phyloP scores from a whole-genome alignment of 1,284 basidiomycete species.

The Volvariella volvacea region DNA sequence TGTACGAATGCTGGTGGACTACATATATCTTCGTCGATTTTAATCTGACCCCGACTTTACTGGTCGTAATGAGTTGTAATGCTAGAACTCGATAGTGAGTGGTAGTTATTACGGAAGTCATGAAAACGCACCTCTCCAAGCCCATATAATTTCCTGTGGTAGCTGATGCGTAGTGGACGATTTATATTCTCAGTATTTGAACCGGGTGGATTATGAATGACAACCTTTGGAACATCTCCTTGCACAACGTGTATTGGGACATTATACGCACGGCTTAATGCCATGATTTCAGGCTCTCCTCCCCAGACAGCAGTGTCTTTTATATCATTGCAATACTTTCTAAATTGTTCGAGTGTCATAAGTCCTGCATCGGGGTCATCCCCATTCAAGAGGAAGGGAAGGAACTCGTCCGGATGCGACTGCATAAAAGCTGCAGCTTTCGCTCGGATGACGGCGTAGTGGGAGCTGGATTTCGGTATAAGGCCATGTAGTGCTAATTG shows the following conservation, averaged over 20 bases:
- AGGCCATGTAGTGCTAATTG: constrained; percentile 68
- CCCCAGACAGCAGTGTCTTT: constrained; percentile 90
- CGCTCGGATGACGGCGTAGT: constrained; percentile 53
- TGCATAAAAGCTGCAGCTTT: constrained; percentile 83
- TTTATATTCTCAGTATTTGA: constrained; percentile 27
- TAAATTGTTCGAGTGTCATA: constrained; percentile 68
- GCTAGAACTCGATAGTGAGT: constrained; percentile 36
- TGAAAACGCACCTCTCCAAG: constrained; percentile 76
- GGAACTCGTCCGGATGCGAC: constrained; percentile 82
- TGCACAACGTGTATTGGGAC: constrained; percentile 93
- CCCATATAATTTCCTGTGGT: constrained; percentile 89
- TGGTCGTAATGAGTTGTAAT: constrained; percentile 81
- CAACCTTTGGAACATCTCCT: constrained; percentile 73
- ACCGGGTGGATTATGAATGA: constrained; percentile 64
- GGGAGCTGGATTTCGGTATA: constrained; percentile 48
- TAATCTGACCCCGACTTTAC: constrained; percentile 21
- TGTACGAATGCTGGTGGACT: constrained; percentile 2
- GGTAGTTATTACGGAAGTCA: neutral
- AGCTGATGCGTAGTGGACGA: constrained; percentile 68
- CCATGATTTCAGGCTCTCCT: constrained; percentile 95
- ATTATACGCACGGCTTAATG: constrained; percentile 78
- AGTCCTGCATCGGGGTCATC: constrained; percentile 75
- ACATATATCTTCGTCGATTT: constrained; percentile 2
- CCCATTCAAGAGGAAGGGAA: constrained; percentile 81
- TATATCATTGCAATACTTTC: constrained; percentile 76